Conservation (phyloP, 345 rosid genomes). For the Arabidopsis suecica region DNA sequence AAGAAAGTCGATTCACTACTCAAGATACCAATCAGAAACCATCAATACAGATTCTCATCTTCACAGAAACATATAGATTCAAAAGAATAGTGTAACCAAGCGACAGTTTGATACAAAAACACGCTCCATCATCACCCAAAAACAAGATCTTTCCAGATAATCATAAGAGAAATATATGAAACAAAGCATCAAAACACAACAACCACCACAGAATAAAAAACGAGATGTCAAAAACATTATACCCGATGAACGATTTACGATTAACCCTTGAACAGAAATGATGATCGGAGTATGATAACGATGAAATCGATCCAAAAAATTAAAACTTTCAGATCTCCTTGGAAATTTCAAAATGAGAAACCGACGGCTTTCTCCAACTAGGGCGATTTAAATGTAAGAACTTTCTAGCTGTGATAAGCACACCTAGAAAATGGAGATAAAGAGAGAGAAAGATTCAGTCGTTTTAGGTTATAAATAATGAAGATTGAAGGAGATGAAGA, state of each 20-base stretch:
- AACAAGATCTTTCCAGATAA: constrained; percentile 28
- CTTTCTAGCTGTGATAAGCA: constrained; percentile 37
- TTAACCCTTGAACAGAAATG: constrained; percentile 34
- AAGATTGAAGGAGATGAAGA: constrained; percentile 30
- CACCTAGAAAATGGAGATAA: constrained; percentile 17
- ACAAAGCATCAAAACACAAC: constrained; percentile 38
- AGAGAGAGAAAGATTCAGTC: constrained; percentile 19
- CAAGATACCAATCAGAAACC: constrained; percentile 5
- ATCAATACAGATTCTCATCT: constrained; percentile 24
- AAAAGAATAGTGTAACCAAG: constrained; percentile 7
- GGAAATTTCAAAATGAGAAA: constrained; percentile 30
- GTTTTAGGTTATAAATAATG: constrained; percentile 35
- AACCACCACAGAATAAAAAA: constrained; percentile 29
- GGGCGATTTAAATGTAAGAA: constrained; percentile 40
- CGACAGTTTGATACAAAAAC: constrained; percentile 4
- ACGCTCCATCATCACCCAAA: constrained; percentile 49
- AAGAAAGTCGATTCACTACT: constrained; percentile 3
- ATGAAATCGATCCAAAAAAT: constrained; percentile 40
- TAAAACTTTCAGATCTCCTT: constrained; percentile 42
- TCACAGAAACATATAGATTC: constrained; percentile 17
- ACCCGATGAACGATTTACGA: constrained; percentile 68
- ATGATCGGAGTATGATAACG: constrained; percentile 51
- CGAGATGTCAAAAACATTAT: constrained; percentile 19
- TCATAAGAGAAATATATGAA: neutral
- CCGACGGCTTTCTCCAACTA: constrained; percentile 17